These are phyloP conservation scores for Bidens hawaiensis DNA, from an alignment of 140 eudicot genomes.

Conservation along the genomic window DNA sequence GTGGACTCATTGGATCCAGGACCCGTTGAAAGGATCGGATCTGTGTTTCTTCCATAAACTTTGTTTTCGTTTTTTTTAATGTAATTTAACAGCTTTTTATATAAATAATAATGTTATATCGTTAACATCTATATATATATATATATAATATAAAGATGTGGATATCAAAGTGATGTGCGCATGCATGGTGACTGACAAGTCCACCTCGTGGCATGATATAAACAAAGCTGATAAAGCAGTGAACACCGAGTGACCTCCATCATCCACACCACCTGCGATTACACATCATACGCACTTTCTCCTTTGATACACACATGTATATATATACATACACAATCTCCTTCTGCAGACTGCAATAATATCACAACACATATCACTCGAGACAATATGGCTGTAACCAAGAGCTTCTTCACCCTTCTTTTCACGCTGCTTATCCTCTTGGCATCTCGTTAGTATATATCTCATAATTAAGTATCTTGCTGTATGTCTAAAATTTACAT, in stretches of 20 bases:
- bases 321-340: not conserved
- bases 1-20: too few species aligned
- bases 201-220: not conserved
- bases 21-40: too few species aligned
- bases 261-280: conserved; percentile 3
- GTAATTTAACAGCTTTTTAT: too few species aligned
- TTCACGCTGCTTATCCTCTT: conserved; percentile 18
- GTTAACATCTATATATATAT: too few species aligned
- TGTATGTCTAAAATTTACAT: not conserved
- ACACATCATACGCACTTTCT: not conserved
- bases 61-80: too few species aligned
- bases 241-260: not conserved
- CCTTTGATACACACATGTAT: not conserved
- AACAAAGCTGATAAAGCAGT: conserved; percentile 13
- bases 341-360: not conserved
- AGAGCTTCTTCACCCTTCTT: conserved; percentile 14
- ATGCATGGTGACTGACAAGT: conserved; percentile 1
- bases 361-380: not conserved
- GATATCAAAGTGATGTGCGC: not conserved
- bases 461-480: not conserved
- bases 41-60: too few species aligned
- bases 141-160: too few species aligned
- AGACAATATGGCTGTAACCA: conserved; percentile 23
- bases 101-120: too few species aligned
- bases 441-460: conserved; percentile 12